Percentiles rank a stretch among this genome's conserved stretches.
Evolutionary conservation across 345 rosid genomes (phyloP).

Genomic region (Populus tremula): DNA sequence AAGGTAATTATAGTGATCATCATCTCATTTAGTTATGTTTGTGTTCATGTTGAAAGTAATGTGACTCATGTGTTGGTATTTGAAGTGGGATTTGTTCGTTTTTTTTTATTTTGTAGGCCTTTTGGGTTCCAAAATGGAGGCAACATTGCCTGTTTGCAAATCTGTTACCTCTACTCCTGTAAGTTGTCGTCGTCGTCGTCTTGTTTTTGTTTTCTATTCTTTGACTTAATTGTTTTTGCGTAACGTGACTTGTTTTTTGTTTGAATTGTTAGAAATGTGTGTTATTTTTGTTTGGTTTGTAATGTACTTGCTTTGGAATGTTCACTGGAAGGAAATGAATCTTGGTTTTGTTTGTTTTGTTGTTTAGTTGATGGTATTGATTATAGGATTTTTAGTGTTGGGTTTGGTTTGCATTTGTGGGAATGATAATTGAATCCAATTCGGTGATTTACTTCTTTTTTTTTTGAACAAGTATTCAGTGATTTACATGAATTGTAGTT

Average conservation of each 20-base stretch:
- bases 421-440: not conserved
- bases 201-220: not conserved
- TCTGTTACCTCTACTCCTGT: slow-evolving; percentile 57
- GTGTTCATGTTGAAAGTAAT: not conserved
- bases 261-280: not conserved
- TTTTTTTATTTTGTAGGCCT: slow-evolving; percentile 1
- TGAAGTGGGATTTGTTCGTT: not conserved
- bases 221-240: not conserved
- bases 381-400: not conserved
- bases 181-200: slow-evolving; percentile 22
- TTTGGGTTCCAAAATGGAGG: slow-evolving; percentile 50
- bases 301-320: not conserved
- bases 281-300: not conserved
- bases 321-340: not conserved
- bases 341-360: not conserved
- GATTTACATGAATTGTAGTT: not conserved
- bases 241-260: not conserved
- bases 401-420: not conserved
- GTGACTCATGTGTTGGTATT: not conserved
- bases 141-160: slow-evolving; percentile 61
- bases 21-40: not conserved
- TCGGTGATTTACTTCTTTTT: not conserved
- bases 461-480: too few species aligned
- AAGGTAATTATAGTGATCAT: not conserved
- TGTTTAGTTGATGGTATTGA: not conserved